Evolutionary conservation across 2,329 filamentous ascomycete genomes (phyloP), one percentile per base, ranked within the genome.

Genomic region (Penicillium hesseltinei): DNA sequence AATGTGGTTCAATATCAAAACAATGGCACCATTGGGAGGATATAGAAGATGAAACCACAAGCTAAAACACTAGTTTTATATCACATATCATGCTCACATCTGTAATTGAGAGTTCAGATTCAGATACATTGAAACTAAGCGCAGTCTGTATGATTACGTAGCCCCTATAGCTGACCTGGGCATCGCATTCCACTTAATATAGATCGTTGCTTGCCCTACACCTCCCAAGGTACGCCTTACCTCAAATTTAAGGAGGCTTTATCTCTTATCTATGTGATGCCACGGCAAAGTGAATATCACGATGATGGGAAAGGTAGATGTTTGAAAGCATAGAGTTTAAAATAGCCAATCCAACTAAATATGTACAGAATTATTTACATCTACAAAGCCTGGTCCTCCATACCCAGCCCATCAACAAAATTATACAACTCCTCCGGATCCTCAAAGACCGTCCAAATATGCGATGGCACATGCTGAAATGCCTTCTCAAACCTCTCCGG

Each of bases 391-490:
- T 60, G 58, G 43, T 67, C 60, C 40, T 62, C 62, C 58, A 59
- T 54, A 42, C 63, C 59, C n/a, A 77, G 59, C 21, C 63, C 57
- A 57, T 70, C 69, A 31, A 76, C 63, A 35, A 70, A 63, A 33
- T 58, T 55, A 64, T 73, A 68, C 43, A 88, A 62, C 75, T 96
- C 90, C 39, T 80, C 77, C 0, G 93, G 86, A 29, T 91, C 82
- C 57, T 91, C 85, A 72, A 96, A 97, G 0, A 96, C 87, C 68
- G 87, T 84, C 92, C 93, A 97, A 0, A 86, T 74, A 27, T 82
- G 77, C 43, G 77, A 80, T 0, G 92, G 90, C 9, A 97, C 80
- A 40, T 81, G 86, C 63, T 87, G 80, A 72, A 97, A 97, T 0
- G 93, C 93, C 67, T 86, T 84, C 70, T 92, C 86, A 67, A 97